Percentiles rank a stretch among this genome's conserved stretches.
These are phyloP conservation scores for Aureobasidium sp. DNA, from an alignment of 2,329 filamentous ascomycete genomes.

Conservation along the genomic window DNA sequence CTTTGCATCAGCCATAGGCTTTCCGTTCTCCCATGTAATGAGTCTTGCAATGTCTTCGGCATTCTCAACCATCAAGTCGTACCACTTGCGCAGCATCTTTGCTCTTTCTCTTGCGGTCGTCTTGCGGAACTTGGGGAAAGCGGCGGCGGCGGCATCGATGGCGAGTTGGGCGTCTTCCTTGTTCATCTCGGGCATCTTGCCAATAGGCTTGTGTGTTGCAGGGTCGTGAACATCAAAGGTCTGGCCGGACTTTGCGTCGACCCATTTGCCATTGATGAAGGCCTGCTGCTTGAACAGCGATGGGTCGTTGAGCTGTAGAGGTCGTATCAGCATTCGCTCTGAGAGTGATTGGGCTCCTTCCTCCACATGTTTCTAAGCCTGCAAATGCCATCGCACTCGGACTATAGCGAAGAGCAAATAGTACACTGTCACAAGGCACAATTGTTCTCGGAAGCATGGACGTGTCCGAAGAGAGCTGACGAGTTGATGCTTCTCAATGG, in stretches of 20 bases:
- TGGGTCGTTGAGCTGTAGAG: constrained; percentile 41
- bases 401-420: too few species aligned
- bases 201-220: constrained; percentile 72
- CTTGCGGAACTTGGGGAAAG: constrained; percentile 63
- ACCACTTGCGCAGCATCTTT: constrained; percentile 71
- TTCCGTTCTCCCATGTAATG: constrained; percentile 87
- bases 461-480: too few species aligned
- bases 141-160: constrained; percentile 73
- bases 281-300: constrained; percentile 72
- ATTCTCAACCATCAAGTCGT: constrained; percentile 71
- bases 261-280: constrained; percentile 92
- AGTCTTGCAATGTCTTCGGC: constrained; percentile 72
- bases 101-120: constrained; percentile 69
- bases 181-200: constrained; percentile 78
- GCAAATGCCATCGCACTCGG: too few species aligned
- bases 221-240: constrained; percentile 86
- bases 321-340: background rate
- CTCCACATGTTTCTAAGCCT: too few species aligned
- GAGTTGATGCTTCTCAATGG: too few species aligned
- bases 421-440: too few species aligned
- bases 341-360: background rate
- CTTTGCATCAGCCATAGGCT: constrained; percentile 68
- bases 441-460: too few species aligned
- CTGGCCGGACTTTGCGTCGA: constrained; percentile 75
- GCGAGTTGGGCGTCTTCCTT: constrained; percentile 69